Evolutionary conservation across 2,329 filamentous ascomycete species (phyloP).

Genomic region (Sphaerulina musiva): DNA sequence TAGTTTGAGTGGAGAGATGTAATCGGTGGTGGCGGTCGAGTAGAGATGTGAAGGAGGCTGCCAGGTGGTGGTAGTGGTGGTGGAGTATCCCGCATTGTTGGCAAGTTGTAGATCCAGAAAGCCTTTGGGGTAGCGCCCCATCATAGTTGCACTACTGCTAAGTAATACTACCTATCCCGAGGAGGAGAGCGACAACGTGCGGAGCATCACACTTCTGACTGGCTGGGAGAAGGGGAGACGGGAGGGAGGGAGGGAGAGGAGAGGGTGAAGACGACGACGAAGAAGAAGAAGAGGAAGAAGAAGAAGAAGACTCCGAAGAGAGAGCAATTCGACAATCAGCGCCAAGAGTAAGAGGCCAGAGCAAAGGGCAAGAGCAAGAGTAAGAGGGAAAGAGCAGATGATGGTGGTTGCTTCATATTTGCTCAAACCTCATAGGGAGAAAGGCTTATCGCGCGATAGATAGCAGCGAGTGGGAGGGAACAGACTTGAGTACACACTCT

Average conservation of each 20-base stretch:
- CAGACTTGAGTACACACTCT: too few species aligned
- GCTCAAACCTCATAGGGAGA: too few species aligned
- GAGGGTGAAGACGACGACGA: neutral
- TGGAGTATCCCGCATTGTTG: slow-evolving; percentile 12
- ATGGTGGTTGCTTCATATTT: too few species aligned
- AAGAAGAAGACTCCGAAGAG: too few species aligned
- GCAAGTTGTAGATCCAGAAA: slow-evolving; percentile 23
- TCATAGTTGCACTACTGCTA: neutral
- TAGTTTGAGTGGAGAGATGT: slow-evolving; percentile 17
- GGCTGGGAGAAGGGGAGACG: neutral
- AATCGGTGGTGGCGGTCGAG: slow-evolving; percentile 5
- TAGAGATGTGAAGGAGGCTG: slow-evolving; percentile 9
- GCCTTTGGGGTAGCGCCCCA: slow-evolving; percentile 18
- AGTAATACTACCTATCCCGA: too few species aligned
- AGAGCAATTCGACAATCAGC: slow-evolving; percentile 11
- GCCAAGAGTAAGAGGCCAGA: neutral
- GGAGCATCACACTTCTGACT: too few species aligned
- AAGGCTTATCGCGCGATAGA: too few species aligned
- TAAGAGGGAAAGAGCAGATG: too few species aligned
- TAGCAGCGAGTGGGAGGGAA: too few species aligned
- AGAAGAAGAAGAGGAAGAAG: too few species aligned
- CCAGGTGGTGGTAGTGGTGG: slow-evolving; percentile 12
- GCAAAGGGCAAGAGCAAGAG: too few species aligned
- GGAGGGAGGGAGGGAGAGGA: slow-evolving; percentile 4
- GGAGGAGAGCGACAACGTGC: neutral